Evolutionary conservation across 2,329 filamentous ascomycete species (phyloP).

Genomic region (Colletotrichum destructivum): DNA sequence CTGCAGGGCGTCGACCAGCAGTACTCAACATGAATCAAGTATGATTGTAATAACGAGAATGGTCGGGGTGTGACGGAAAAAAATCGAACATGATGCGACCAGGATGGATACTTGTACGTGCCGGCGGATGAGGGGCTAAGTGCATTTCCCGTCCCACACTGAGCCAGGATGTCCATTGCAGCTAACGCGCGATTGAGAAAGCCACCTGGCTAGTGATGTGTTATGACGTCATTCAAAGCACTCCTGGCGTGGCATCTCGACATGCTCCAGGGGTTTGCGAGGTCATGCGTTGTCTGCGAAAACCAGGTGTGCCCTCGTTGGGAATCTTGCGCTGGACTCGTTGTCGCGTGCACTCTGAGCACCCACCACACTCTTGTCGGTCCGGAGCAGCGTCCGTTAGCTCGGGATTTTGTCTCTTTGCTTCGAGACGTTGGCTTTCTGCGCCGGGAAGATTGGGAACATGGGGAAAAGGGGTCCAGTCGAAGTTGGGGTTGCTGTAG

Average conservation of each 20-base stretch:
- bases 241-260: conserved; percentile 18
- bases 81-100: background rate
- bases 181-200: conserved; percentile 13
- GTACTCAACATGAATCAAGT: background rate
- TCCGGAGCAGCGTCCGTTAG: conserved; percentile 40
- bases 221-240: conserved; percentile 29
- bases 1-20: background rate
- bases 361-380: background rate
- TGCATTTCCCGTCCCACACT: conserved; percentile 7
- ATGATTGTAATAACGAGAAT: background rate
- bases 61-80: background rate
- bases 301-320: conserved; percentile 8
- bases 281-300: conserved; percentile 34
- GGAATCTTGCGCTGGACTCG: background rate
- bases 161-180: conserved; percentile 8
- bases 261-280: conserved; percentile 33
- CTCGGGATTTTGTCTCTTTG: conserved; percentile 9
- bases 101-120: conserved; percentile 4
- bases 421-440: conserved; percentile 13
- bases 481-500: background rate
- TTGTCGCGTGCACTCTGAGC: conserved; percentile 7
- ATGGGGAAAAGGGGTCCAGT: conserved; percentile 4
- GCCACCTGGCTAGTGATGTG: conserved; percentile 13
- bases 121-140: background rate
- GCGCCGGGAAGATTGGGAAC: no score